Evolutionary conservation across 1,284 basidiomycete genomes (phyloP).

Genomic region (Exobasidium cylindrosporum): DNA sequence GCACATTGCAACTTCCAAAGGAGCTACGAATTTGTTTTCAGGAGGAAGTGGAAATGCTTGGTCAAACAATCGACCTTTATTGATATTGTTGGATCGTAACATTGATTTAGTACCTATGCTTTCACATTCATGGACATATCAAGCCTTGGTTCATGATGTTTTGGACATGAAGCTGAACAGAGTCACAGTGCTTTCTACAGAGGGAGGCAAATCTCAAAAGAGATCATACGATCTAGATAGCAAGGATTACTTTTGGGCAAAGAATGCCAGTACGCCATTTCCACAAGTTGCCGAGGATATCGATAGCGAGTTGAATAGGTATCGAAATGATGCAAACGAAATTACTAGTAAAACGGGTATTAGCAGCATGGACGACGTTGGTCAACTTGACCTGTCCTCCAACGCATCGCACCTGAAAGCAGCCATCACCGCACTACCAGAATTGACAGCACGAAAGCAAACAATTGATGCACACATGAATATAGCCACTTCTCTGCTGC

Average conservation of each 20-base stretch:
- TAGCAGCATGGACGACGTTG: conserved; percentile 88
- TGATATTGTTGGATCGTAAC: conserved; percentile 91
- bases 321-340: conserved; percentile 95
- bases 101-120: conserved; percentile 92
- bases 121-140: conserved; percentile 98
- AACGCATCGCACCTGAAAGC: conserved; percentile 95
- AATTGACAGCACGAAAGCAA: conserved; percentile 91
- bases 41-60: conserved; percentile 61
- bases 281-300: conserved; percentile 99
- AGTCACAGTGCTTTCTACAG: conserved; percentile 71
- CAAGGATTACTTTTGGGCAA: conserved; percentile 99
- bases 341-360: conserved; percentile 94
- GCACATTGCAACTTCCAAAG: conserved; percentile 71
- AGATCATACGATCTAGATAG: conserved; percentile 83
- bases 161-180: conserved; percentile 95
- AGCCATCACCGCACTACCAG: conserved; percentile 96
- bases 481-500: conserved; percentile 90
- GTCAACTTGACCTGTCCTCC: conserved; percentile 68
- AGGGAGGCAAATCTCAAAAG: conserved; percentile 57
- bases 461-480: conserved; percentile 99
- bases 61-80: conserved; percentile 64
- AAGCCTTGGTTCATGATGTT: conserved; percentile 95
- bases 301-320: conserved; percentile 81
- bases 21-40: conserved; percentile 52
- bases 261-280: conserved; percentile 93